Percentiles rank a stretch among this genome's conserved stretches.
Evolutionary conservation across 352 stramenopile genomes (phyloP).

Genomic region (Aphanomyces cochlioides): DNA sequence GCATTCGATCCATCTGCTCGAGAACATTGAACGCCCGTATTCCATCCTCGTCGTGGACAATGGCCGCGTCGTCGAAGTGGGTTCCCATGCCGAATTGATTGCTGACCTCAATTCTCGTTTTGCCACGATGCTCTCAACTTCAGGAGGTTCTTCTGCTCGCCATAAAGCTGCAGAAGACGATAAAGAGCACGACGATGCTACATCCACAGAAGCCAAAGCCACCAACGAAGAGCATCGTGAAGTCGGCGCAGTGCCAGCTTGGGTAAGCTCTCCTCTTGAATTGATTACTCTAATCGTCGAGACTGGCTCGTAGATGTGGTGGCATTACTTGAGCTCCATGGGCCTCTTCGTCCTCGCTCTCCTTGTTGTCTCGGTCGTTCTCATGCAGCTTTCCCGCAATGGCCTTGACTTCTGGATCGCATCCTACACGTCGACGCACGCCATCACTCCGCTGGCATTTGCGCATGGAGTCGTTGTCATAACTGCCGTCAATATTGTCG

Average conservation of each 20-base stretch:
- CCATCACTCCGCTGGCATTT: conserved; percentile 49
- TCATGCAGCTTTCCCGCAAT: conserved; percentile 80
- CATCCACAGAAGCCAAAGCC: not conserved
- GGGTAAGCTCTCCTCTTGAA: conserved; percentile 3
- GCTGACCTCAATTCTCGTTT: not conserved
- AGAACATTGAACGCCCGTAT: conserved; percentile 41
- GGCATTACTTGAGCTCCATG: conserved; percentile 50
- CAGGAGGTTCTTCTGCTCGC: not conserved
- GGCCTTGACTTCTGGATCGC: conserved; percentile 82
- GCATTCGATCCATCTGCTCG: conserved; percentile 64
- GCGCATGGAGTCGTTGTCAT: conserved; percentile 59
- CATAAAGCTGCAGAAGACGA: not conserved
- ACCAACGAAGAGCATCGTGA: conserved; percentile 61
- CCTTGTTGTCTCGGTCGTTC: conserved; percentile 48
- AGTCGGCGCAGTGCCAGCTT: conserved; percentile 41
- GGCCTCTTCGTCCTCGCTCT: conserved; percentile 44
- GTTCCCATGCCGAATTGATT: conserved; percentile 34
- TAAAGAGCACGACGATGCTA: conserved; percentile 11
- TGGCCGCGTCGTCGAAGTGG: conserved; percentile 50
- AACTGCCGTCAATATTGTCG: conserved; percentile 56
- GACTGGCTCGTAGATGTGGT: conserved; percentile 50
- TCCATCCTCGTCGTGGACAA: conserved; percentile 57
- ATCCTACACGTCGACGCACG: conserved; percentile 64
- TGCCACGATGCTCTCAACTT: not conserved
- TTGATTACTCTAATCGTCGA: not conserved